These are phyloP conservation scores for Physcomitrium patens DNA, from an alignment of 225 moss, liverwort and hornwort genomes.

Conservation along the genomic window DNA sequence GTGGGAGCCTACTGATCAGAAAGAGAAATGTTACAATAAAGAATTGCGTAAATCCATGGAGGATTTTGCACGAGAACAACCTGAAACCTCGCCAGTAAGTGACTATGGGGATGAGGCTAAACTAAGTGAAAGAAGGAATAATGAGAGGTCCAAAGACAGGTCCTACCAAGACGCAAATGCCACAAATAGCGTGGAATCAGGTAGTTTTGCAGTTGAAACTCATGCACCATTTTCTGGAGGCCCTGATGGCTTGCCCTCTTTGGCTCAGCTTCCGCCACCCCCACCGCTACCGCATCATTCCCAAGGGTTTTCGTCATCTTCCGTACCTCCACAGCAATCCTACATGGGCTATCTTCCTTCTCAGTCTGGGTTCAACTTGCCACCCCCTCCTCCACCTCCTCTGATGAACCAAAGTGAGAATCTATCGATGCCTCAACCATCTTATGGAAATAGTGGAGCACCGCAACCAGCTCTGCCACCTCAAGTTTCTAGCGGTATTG, in stretches of 20 bases:
- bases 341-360: slow-evolving; percentile 25
- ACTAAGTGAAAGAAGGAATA: slow-evolving; percentile 30
- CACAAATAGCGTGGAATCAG: slow-evolving; percentile 30
- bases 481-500: not conserved
- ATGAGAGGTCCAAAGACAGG: slow-evolving; percentile 21
- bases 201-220: slow-evolving; percentile 10
- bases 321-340: slow-evolving; percentile 31
- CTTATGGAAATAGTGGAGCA: slow-evolving; percentile 38
- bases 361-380: slow-evolving; percentile 46
- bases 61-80: slow-evolving; percentile 39
- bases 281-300: slow-evolving; percentile 38
- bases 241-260: slow-evolving; percentile 14
- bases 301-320: slow-evolving; percentile 42
- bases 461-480: slow-evolving; percentile 38
- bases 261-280: slow-evolving; percentile 40
- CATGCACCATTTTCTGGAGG: slow-evolving; percentile 35
- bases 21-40: slow-evolving; percentile 43
- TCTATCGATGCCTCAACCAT: slow-evolving; percentile 37
- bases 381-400: slow-evolving; percentile 35
- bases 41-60: slow-evolving; percentile 40
- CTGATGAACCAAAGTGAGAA: slow-evolving; percentile 30
- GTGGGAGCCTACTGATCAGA: slow-evolving; percentile 48
- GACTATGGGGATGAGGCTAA: slow-evolving; percentile 47
- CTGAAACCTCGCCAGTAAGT: slow-evolving; percentile 49
- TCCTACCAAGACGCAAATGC: slow-evolving; percentile 17